Conservation (phyloP, 345 rosid genomes). For the Excoecaria agallocha region DNA sequence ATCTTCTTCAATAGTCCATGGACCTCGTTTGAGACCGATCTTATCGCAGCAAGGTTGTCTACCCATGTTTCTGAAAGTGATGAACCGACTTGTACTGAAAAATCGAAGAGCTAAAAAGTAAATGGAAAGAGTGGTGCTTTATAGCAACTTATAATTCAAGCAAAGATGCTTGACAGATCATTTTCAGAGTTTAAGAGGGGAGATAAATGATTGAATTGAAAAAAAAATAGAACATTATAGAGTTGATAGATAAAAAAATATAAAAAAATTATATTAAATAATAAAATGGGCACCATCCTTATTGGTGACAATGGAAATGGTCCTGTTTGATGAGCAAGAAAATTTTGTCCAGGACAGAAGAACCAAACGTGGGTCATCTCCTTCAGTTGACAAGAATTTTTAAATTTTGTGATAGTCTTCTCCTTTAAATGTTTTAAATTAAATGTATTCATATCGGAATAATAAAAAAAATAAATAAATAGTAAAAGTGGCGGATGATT, state of each 20-base stretch:
- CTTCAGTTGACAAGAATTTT: constrained; percentile 30
- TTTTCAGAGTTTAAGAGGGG: constrained; percentile 23
- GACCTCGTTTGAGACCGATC: constrained; percentile 88
- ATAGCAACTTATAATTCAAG: neutral
- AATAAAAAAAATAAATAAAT: neutral
- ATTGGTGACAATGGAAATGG: constrained; percentile 31
- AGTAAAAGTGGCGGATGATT: constrained; percentile 24
- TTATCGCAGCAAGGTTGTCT: constrained; percentile 95
- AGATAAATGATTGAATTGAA: constrained; percentile 38
- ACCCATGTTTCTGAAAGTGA: constrained; percentile 45
- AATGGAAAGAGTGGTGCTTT: too few relatives aligned
- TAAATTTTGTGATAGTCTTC: constrained; percentile 13
- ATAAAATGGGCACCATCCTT: constrained; percentile 18
- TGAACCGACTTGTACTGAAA: too few relatives aligned
- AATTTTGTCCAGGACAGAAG: constrained; percentile 1
- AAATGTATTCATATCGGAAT: too few relatives aligned
- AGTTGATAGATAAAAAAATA: neutral
- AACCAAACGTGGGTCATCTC: constrained; percentile 39
- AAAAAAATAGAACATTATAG: neutral
- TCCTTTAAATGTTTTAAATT: constrained; percentile 9
- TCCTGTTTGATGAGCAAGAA: neutral
- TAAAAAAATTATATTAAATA: too few relatives aligned
- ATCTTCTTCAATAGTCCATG: constrained; percentile 98
- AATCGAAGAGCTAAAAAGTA: too few relatives aligned
- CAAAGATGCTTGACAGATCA: constrained; percentile 51